Evolutionary conservation across 768 basidiomycete genomes (phyloP), one percentile per base, ranked within the genome.

Genomic region (Boletellus emodensis): DNA sequence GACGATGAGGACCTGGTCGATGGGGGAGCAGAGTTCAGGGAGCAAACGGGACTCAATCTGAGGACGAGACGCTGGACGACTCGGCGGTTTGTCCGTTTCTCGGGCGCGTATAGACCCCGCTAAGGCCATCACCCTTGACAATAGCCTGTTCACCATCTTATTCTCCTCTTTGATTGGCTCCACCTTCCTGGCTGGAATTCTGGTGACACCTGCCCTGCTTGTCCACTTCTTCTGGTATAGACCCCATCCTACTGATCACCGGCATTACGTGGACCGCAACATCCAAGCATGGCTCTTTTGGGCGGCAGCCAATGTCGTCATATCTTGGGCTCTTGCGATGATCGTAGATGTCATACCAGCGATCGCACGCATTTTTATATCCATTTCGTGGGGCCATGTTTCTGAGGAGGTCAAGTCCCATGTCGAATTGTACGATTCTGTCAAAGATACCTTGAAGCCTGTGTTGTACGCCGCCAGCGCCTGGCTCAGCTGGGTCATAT

Each of bases 211-310:
- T 18, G 84, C 80, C 9, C 57, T 91, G 24, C 61, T 88, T 40
- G 61, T 89, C 40, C 78, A 85, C 55, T 82, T 87, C 64, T 79
- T 79, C 62, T 90, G 83, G 83, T 86, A 84, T 60, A 76, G 80
- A 40, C 78, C 77, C 0, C 63, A 85, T 48, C 78, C 76, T 7
- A 78, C 77, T 15, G 72, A 74, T 8, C 70, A 81, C 55, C 77
- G 85, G 14, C 74, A 71, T 26, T 85, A 76, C 54, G 75, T 88
- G 53, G 77, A 76, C 47, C 76, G 83, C 54, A 90, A 85, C 62
- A 65, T 85, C 40, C 73, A 85, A 63, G 84, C 85, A 3, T 91
- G 88, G 88, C 72, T 90, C 3, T 87, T 87, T 66, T 91, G 88
- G 87, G 81, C 80, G 7, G 89, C 87, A 5, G 78, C 84, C 35